phyloP scores from a whole-genome alignment of 495 filamentous ascomycete species.

The Penicillium coffeae region DNA sequence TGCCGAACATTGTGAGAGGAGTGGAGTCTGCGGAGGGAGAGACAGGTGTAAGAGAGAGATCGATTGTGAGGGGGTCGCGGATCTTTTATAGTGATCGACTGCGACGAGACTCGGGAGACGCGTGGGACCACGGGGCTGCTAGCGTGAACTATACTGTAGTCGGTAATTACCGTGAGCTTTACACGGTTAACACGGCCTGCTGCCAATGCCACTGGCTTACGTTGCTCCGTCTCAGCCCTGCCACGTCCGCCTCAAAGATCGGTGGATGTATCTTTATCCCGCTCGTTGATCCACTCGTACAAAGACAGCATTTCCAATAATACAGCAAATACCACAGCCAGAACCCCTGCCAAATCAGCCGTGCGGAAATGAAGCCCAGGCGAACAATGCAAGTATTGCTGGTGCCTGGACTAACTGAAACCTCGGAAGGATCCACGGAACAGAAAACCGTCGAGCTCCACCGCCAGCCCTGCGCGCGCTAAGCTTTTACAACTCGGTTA shows the following conservation, averaged over 20 bases:
- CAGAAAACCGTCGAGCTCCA: background rate
- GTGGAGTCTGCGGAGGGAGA: background rate
- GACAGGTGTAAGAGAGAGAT: background rate
- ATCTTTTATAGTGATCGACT: slow-evolving; percentile 7
- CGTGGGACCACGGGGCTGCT: background rate
- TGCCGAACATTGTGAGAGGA: slow-evolving; percentile 33
- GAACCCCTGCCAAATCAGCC: too few relatives aligned
- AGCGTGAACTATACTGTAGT: background rate
- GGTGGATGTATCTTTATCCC: too few relatives aligned
- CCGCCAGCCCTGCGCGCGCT: background rate
- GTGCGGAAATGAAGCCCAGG: too few relatives aligned
- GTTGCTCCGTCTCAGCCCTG: too few relatives aligned
- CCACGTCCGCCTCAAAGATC: too few relatives aligned
- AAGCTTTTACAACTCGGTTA: background rate
- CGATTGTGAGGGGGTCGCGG: background rate
- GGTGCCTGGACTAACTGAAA: background rate
- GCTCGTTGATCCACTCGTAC: too few relatives aligned
- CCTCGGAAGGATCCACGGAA: background rate
- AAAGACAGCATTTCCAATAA: too few relatives aligned
- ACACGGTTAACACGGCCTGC: too few relatives aligned
- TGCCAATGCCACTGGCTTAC: too few relatives aligned
- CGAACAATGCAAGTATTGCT: too few relatives aligned
- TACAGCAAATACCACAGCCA: too few relatives aligned
- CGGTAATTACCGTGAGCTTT: too few relatives aligned
- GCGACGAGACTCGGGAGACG: background rate